Base-by-base conservation (phyloP, 208 protist genomes). In the Leishmania turanica region DNA sequence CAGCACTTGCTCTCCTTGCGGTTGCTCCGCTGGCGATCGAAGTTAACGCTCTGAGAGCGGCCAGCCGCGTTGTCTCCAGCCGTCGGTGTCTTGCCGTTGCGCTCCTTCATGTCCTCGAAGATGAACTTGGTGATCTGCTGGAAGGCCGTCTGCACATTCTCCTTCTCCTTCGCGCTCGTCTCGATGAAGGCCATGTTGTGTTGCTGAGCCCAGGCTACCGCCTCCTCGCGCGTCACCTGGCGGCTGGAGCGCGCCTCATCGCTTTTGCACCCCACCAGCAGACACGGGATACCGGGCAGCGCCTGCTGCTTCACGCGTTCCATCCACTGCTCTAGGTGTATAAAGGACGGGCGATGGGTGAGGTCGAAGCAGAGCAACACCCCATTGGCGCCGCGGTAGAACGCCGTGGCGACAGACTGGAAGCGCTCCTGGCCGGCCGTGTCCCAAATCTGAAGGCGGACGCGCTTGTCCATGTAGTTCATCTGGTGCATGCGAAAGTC, bases 281-380 rank as follows among this genome's bases (percentile, higher is more conserved):
- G 86, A 74, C 99, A 96, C 11, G 92, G 91, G 78, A 99, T 99
- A 76, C 98, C 96, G 42, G 95, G 95, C 34, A 97, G 84, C 2
- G 92, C 91, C 86, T 97, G 92, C 74, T 98, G 97, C 51, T 94
- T 82, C 81, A 99, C 93, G 82, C 99, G 98, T 81, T 99, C 99
- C 83, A 99, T 98, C 98, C 99, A 99, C 89, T 99, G 98, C 60
- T 99, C 97, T 27, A 99, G 95, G 86, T 99, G 98, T 47, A 93
- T 79, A 83, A 99, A 99, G 60, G 97, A 99, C 40, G 98, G 93
- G 51, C 96, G 90, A 91, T 99, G 98, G 9, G 98, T 99, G 71
- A 99, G 96, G 86, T 99, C 99, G 84, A 99, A 99, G 84, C 99
- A 99, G 9, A 99, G 88, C 78, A 99, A 83, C n/a, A 97, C 96